phyloP scores from a whole-genome alignment of 345 rosid genomes.

The Gossypioides kirkii region DNA sequence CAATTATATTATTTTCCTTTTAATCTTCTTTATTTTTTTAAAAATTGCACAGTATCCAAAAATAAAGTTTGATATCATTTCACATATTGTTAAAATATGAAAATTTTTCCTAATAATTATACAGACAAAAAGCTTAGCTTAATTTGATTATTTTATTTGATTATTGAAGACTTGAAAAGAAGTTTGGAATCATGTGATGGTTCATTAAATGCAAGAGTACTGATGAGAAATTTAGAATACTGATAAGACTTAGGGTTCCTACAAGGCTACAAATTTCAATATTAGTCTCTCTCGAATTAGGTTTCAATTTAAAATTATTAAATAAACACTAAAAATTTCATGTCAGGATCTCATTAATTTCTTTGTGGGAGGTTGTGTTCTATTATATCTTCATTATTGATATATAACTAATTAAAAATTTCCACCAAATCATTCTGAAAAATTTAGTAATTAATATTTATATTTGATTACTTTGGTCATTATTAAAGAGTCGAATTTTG shows the following conservation, averaged over 20 bases:
- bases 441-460: no score
- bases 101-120: no score
- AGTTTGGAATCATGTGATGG: constrained; percentile 12
- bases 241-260: constrained; percentile 9
- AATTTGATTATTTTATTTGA: neutral
- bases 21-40: neutral
- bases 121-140: no score
- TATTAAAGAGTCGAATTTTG: no score
- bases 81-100: neutral
- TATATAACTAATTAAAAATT: no score
- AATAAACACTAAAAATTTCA: neutral
- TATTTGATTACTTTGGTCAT: no score
- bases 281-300: constrained; percentile 6
- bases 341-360: constrained; percentile 14
- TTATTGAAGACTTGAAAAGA: neutral
- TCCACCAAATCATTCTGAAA: no score
- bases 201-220: constrained; percentile 6
- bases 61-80: neutral
- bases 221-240: neutral
- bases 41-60: neutral
- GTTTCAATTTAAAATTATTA: neutral
- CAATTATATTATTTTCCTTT: neutral
- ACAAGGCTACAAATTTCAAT: constrained; percentile 13
- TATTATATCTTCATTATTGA: neutral
- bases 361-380: neutral